phyloP scores from a whole-genome alignment of 2,329 filamentous ascomycete species.

The Fusarium dlaminii region DNA sequence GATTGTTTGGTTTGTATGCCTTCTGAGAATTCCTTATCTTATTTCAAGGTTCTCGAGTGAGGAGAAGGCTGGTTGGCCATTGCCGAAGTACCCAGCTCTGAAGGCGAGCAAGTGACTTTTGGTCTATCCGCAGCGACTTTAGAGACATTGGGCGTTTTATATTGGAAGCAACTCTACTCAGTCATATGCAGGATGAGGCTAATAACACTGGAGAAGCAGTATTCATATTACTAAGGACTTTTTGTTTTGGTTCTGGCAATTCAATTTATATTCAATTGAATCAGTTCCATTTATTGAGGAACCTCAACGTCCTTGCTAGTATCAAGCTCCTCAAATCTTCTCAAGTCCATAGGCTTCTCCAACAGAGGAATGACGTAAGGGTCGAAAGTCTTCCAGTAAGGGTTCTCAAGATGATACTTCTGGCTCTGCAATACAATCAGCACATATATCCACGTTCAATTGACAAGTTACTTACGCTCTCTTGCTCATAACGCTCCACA shows the following conservation, averaged over 20 bases:
- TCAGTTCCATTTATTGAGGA: conserved; percentile 36
- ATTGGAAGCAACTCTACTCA: not conserved
- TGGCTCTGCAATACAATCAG: conserved; percentile 54
- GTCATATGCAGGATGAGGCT: too few species aligned
- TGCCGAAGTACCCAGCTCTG: conserved; percentile 20
- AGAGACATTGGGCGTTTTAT: not conserved
- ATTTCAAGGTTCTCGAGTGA: conserved; percentile 25
- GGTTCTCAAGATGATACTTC: conserved; percentile 72
- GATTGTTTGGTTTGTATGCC: conserved; percentile 21
- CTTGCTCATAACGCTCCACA: conserved; percentile 76
- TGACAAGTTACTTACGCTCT: conserved; percentile 58
- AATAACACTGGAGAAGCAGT: not conserved
- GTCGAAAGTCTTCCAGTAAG: conserved; percentile 81
- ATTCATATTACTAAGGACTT: not conserved
- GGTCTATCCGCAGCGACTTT: accelerated
- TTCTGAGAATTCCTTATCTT: conserved; percentile 9
- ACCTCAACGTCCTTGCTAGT: conserved; percentile 60
- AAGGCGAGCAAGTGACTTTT: not conserved
- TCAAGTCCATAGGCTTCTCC: conserved; percentile 74
- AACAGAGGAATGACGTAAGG: conserved; percentile 76
- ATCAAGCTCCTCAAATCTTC: conserved; percentile 73
- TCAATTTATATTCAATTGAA: not conserved
- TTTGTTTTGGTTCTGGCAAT: not conserved
- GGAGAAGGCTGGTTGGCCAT: conserved; percentile 20
- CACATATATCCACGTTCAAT: not conserved